Base-by-base conservation (phyloP, 1,284 basidiomycete genomes). In the Hemileccinum hortonii region DNA sequence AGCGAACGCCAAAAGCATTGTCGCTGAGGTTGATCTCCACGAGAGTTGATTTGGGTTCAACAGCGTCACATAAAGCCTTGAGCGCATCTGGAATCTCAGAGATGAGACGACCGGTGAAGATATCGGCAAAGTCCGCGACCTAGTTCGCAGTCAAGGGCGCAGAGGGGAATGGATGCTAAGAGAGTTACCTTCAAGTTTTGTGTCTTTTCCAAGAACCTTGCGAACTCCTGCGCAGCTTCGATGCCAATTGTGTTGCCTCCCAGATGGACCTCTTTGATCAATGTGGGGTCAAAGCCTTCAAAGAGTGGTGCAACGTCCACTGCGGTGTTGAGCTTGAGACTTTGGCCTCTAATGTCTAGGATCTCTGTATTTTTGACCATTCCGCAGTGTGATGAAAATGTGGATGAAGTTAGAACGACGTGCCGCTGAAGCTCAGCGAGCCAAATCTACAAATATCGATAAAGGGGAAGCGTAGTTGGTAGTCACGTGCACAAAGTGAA, bases 181-280 rank as follows among this genome's bases (percentile, higher is more conserved):
- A 18, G 37, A 39, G 60, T 24, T 56, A 90, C 95, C 80, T 89
- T 90, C 52, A 98, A 74, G 3, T 73, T 74, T 47, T 80, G 78
- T 43, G 92, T 86, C 62, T 80, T 83, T 58, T 82, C 76, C 51
- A 99, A 75, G 47, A 91, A 89, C 46, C 87, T 86, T 48, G 88
- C 94, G 40, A 99, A 81, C 30, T 90, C 92, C 65, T 86, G 71
- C 54, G 93, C 90, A 35, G 96, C 96, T 65, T 92, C 94, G 26
- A 97, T 85, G 50, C 97, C 96, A 48, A 98, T 80, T n/a, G 94
- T 96, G 73, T 99, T 98, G 26, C 94, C 96, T 49, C 94, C 92
- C 54, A 99, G 80, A 68, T 95, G 90, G 57, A 99, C 86, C 74
- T 97, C 94, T 70, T 94, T 87, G 58, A 94, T 76, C 57, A 78